Conservation (phyloP, 768 basidiomycete species). For the Calocybe gangraenosa region DNA sequence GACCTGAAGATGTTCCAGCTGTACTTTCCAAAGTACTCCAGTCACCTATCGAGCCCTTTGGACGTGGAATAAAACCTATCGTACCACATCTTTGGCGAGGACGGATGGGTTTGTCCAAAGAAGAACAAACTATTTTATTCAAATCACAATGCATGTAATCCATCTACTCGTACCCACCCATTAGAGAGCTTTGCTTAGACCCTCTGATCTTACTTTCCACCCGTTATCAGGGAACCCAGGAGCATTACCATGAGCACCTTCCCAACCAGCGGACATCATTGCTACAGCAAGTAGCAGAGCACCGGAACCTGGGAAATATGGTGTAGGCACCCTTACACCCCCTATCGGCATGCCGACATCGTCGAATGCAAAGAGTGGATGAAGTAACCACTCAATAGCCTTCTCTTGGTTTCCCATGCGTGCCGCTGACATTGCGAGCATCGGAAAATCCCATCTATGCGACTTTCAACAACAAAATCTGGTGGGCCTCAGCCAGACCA, state of each 20-base stretch:
- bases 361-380: conserved; percentile 53
- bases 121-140: conserved; percentile 35
- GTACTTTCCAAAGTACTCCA: conserved; percentile 44
- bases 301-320: conserved; percentile 57
- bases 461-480: background rate
- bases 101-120: conserved; percentile 60
- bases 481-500: background rate
- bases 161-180: background rate
- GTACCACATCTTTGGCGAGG: conserved; percentile 62
- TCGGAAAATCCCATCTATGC: conserved; percentile 53
- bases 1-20: conserved; percentile 49
- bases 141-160: background rate
- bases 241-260: conserved; percentile 23
- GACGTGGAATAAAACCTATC: conserved; percentile 25
- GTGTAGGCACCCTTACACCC: conserved; percentile 49
- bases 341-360: conserved; percentile 60
- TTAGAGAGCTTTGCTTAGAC: conserved; percentile 17
- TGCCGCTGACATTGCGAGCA: conserved; percentile 61
- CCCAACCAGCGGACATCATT: conserved; percentile 61
- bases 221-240: conserved; percentile 26
- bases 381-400: conserved; percentile 51
- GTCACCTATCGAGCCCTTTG: conserved; percentile 24
- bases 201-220: conserved; percentile 24
- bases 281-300: conserved; percentile 47
- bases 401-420: conserved; percentile 43